Percentiles rank a stretch among this genome's conserved stretches.
phyloP scores from a whole-genome alignment of 1,139 yeast species.

The Nakaseomyces sp. region DNA sequence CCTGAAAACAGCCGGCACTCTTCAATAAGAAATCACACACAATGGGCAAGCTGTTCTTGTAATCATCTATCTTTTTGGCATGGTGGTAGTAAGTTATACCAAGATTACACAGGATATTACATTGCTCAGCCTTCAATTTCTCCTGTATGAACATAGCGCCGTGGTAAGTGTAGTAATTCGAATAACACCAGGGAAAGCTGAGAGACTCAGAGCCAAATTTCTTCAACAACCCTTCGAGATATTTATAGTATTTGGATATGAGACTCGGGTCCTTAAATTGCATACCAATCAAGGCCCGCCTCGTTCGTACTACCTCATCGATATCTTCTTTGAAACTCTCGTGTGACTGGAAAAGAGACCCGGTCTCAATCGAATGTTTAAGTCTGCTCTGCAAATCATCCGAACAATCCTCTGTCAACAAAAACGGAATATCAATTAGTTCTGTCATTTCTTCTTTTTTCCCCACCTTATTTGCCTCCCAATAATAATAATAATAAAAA shows the following conservation, averaged over 20 bases:
- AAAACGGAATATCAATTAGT: slow-evolving; percentile 41
- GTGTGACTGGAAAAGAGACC: neutral
- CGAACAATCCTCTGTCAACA: slow-evolving; percentile 1
- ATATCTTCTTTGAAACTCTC: slow-evolving; percentile 1
- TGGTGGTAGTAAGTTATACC: slow-evolving; percentile 19
- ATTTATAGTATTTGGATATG: neutral
- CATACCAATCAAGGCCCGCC: neutral
- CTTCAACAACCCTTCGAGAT: neutral
- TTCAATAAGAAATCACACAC: slow-evolving; percentile 52
- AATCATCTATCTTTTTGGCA: slow-evolving; percentile 45
- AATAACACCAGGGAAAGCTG: neutral
- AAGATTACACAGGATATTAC: slow-evolving; percentile 52
- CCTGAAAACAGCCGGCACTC: slow-evolving; percentile 62
- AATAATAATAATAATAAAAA: too few relatives aligned
- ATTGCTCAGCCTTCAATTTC: slow-evolving; percentile 30
- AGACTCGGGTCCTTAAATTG: neutral
- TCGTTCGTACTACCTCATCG: neutral
- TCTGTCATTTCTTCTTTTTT: slow-evolving; percentile 29
- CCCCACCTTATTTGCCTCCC: too few relatives aligned
- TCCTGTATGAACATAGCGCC: neutral
- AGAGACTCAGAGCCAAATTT: slow-evolving; percentile 1
- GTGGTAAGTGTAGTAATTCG: neutral
- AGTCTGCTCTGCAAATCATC: neutral
- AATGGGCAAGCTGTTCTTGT: slow-evolving; percentile 37
- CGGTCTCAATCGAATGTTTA: neutral